Percentiles rank a stretch among this genome's conserved stretches.
Conservation (phyloP, 805 yeast genomes). For the Yarrowia sp. region DNA sequence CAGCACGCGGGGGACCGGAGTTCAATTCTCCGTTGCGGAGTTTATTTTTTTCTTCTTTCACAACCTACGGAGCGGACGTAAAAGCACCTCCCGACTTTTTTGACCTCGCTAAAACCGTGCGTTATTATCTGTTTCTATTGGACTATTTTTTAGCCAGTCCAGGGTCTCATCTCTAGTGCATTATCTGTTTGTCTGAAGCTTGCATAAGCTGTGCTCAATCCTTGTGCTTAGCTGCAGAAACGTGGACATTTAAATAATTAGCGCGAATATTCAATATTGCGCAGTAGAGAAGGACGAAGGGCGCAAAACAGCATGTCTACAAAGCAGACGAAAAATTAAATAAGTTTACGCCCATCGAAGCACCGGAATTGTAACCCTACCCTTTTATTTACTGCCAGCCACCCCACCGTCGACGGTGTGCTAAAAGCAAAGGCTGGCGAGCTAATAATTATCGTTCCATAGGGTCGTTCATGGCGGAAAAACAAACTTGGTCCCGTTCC, state of each 20-base stretch:
- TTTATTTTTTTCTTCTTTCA: background rate
- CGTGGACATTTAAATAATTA: background rate
- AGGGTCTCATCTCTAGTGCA: background rate
- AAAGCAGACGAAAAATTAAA: background rate
- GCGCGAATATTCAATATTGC: background rate
- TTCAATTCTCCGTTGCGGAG: constrained; percentile 26
- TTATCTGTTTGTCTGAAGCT: background rate
- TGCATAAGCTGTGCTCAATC: background rate
- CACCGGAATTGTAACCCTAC: no score
- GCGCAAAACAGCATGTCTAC: no score
- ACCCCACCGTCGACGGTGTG: no score
- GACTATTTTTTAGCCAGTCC: background rate
- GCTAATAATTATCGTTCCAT: no score
- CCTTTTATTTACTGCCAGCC: no score
- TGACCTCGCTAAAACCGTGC: no score
- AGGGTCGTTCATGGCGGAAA: background rate
- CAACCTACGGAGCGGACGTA: no score
- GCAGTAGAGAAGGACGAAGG: no score
- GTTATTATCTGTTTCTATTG: no score
- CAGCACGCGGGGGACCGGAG: constrained; percentile 27
- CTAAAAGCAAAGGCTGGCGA: no score
- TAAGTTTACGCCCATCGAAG: background rate
- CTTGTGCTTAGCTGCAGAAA: constrained; percentile 3
- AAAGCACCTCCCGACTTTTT: no score
- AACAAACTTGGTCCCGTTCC: background rate